phyloP scores from a whole-genome alignment of 768 basidiomycete genomes.

The Lentinula detonsa region DNA sequence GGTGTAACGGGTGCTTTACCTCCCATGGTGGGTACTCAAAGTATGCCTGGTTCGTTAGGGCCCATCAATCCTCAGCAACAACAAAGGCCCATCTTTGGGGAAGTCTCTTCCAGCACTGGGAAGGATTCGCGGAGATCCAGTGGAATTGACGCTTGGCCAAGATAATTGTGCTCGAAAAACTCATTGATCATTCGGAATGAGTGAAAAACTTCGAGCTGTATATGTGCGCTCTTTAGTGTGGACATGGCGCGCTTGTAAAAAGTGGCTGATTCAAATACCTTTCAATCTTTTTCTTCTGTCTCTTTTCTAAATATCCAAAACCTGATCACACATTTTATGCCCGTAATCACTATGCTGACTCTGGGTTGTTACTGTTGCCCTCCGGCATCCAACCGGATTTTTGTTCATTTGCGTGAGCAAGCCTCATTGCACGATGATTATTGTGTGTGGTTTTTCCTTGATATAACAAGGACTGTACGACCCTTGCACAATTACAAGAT shows the following conservation, averaged over 20 bases:
- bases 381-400: slow-evolving; percentile 6
- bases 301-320: background rate
- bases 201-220: background rate
- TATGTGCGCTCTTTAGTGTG: background rate
- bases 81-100: background rate
- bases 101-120: background rate
- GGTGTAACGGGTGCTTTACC: slow-evolving; percentile 32
- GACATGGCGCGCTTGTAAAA: background rate
- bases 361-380: background rate
- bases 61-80: slow-evolving; percentile 14
- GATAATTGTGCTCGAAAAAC: slow-evolving; percentile 28
- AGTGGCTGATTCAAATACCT: background rate
- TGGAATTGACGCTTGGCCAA: slow-evolving; percentile 71
- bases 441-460: too few species aligned
- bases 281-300: slow-evolving; percentile 5
- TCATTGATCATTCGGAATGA: background rate
- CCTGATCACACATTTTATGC: background rate
- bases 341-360: background rate
- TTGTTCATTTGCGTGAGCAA: slow-evolving; percentile 10
- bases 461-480: background rate
- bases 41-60: slow-evolving; percentile 1
- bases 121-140: slow-evolving; percentile 59
- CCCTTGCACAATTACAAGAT: background rate
- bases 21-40: background rate
- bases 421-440: background rate